Evolutionary conservation across 805 yeast species (phyloP).

Genomic region (Kodamaea restingae): DNA sequence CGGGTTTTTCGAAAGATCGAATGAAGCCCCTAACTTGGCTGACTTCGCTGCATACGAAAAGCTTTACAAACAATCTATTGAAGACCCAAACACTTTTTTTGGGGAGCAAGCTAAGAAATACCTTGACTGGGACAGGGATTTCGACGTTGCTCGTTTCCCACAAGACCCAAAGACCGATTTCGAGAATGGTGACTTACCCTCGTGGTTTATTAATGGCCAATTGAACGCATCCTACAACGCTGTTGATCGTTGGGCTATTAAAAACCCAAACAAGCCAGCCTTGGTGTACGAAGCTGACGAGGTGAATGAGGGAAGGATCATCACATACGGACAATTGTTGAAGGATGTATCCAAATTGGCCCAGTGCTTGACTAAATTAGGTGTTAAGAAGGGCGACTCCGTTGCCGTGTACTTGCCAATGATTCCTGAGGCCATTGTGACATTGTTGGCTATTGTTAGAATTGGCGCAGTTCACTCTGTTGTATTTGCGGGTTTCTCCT

Average conservation of each 20-base stretch:
- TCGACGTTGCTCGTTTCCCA: constrained; percentile 46
- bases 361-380: constrained; percentile 75
- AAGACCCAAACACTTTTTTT: constrained; percentile 51
- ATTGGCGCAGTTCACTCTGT: constrained; percentile 96
- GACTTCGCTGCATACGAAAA: constrained; percentile 48
- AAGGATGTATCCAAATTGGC: constrained; percentile 84
- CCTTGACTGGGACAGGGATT: constrained; percentile 52
- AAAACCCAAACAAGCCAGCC: constrained; percentile 79
- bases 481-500: constrained; percentile 93
- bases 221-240: constrained; percentile 91
- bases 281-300: constrained; percentile 94
- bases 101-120: constrained; percentile 48
- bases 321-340: constrained; percentile 84
- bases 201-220: constrained; percentile 91
- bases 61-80: constrained; percentile 53
- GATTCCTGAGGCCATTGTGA: constrained; percentile 94
- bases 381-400: constrained; percentile 90
- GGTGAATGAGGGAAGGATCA: constrained; percentile 61
- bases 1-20: constrained; percentile 41
- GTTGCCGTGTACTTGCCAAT: constrained; percentile 96
- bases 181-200: constrained; percentile 60
- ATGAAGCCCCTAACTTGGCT: constrained; percentile 42
- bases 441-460: constrained; percentile 91
- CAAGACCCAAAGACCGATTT: constrained; percentile 45
- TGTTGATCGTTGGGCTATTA: constrained; percentile 92